Percentiles rank a stretch among this genome's conserved stretches.
phyloP scores from a whole-genome alignment of 2,329 filamentous ascomycete species.

The Exophiala spinifera region DNA sequence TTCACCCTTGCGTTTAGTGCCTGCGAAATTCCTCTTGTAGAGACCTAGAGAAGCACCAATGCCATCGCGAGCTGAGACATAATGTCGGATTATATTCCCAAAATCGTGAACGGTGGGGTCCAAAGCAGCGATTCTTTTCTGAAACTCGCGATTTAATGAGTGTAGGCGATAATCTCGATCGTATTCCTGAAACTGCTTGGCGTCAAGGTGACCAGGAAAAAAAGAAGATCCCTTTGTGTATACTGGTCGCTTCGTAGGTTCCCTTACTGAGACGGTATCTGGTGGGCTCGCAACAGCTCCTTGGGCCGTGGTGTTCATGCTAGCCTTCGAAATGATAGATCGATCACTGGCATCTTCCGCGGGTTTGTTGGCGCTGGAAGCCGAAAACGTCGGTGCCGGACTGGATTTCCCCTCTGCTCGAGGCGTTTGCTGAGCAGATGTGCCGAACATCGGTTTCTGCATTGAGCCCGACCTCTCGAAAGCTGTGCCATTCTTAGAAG shows the following conservation, averaged over 20 bases:
- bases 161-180: constrained; percentile 34
- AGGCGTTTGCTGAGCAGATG: too few relatives aligned
- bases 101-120: constrained; percentile 37
- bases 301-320: not conserved
- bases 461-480: too few relatives aligned
- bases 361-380: not conserved
- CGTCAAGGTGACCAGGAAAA: constrained; percentile 23
- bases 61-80: constrained; percentile 38
- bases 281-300: not conserved
- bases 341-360: not conserved
- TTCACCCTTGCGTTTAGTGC: constrained; percentile 33
- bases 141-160: constrained; percentile 37
- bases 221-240: constrained; percentile 25
- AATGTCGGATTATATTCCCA: constrained; percentile 38
- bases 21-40: constrained; percentile 22
- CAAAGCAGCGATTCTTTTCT: constrained; percentile 33
- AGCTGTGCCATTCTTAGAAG: not conserved
- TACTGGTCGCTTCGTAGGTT: constrained; percentile 18
- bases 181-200: constrained; percentile 27
- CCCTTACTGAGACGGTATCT: not conserved
- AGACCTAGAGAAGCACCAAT: constrained; percentile 37
- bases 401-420: too few relatives aligned
- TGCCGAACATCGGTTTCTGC: too few relatives aligned
- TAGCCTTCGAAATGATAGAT: too few relatives aligned
- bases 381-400: not conserved